phyloP scores from a whole-genome alignment of 2,329 filamentous ascomycete species.

The Phaeosphaeria sp. region DNA sequence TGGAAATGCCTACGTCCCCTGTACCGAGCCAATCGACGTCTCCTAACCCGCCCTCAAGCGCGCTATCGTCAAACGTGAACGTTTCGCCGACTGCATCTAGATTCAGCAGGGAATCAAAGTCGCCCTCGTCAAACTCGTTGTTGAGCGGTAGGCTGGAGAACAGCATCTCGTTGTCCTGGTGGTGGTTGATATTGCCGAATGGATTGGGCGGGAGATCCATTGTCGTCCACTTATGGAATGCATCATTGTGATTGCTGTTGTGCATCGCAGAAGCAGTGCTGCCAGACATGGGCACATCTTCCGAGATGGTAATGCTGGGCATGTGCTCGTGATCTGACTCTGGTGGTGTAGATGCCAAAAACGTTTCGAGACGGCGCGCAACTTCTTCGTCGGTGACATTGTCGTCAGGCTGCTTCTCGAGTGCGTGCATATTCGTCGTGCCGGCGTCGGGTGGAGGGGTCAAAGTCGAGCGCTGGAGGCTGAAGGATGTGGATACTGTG shows the following conservation, averaged over 20 bases:
- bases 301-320: slow-evolving; percentile 36
- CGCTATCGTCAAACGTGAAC: slow-evolving; percentile 41
- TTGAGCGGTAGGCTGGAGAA: slow-evolving; percentile 45
- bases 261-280: slow-evolving; percentile 12
- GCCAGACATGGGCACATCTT: slow-evolving; percentile 21
- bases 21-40: slow-evolving; percentile 26
- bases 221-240: slow-evolving; percentile 29
- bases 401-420: slow-evolving; percentile 37
- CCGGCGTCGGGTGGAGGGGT: slow-evolving; percentile 51
- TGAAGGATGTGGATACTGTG: slow-evolving; percentile 15
- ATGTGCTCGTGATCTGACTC: slow-evolving; percentile 49
- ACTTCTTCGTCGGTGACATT: slow-evolving; percentile 55
- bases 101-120: slow-evolving; percentile 50
- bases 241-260: neutral
- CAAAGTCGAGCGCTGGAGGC: slow-evolving; percentile 38
- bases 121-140: slow-evolving; percentile 49
- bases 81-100: slow-evolving; percentile 49
- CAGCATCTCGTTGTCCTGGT: slow-evolving; percentile 43
- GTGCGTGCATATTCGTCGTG: slow-evolving; percentile 40
- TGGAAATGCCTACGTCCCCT: slow-evolving; percentile 12
- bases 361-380: slow-evolving; percentile 55
- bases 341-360: slow-evolving; percentile 59
- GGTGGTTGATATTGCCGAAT: slow-evolving; percentile 37
- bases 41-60: slow-evolving; percentile 20
- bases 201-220: slow-evolving; percentile 24